These are phyloP conservation scores for Geranomyces michiganensis DNA, from an alignment of 192 early-diverging fungal genomes.

Conservation along the genomic window DNA sequence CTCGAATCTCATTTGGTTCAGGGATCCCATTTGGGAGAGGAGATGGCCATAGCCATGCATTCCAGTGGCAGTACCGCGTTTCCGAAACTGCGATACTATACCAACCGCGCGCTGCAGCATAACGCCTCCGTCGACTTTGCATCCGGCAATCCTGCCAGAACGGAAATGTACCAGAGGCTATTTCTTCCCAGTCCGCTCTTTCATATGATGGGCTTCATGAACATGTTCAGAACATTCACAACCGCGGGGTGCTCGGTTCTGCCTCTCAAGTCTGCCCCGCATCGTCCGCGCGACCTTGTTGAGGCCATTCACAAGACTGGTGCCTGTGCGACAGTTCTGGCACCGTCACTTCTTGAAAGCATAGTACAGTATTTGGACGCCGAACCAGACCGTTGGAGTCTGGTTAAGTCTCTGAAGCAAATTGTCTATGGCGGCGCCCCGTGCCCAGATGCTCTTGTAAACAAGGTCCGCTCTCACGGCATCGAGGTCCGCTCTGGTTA, in stretches of 20 bases:
- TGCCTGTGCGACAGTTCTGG: background rate
- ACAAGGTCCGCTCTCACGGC: background rate
- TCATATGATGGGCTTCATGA: constrained; percentile 3
- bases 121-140: background rate
- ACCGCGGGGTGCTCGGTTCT: background rate
- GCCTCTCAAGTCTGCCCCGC: background rate
- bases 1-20: too few relatives aligned
- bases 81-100: constrained; percentile 24
- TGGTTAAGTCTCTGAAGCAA: background rate
- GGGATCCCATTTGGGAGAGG: background rate
- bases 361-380: background rate
- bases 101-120: constrained; percentile 10
- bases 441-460: constrained; percentile 3
- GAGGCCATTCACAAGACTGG: background rate
- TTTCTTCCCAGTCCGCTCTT: background rate
- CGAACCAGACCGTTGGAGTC: background rate
- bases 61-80: constrained; percentile 1
- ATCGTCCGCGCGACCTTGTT: background rate
- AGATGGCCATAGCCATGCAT: background rate
- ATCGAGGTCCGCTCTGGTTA: constrained; percentile 1
- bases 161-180: background rate
- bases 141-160: background rate
- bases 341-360: constrained; percentile 7
- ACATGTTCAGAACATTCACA: background rate
- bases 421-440: constrained; percentile 11